Evolutionary conservation across 2,329 filamentous ascomycete species (phyloP).

Genomic region (Geosmithia morbida): DNA sequence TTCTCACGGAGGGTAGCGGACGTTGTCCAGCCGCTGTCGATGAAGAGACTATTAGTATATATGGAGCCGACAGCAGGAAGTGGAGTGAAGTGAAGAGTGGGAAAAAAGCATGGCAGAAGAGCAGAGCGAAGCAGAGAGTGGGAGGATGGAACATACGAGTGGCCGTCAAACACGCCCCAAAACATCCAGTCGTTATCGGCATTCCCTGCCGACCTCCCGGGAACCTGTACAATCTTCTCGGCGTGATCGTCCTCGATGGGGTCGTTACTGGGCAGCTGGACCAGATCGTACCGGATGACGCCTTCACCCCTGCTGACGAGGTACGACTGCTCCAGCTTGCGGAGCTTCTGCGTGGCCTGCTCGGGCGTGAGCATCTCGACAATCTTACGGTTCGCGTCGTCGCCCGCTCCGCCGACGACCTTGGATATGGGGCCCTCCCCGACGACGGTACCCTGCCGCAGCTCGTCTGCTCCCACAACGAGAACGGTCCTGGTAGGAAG

Average conservation of each 20-base stretch:
- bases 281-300: conserved; percentile 86
- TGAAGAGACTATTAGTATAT: not conserved
- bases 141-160: conserved; percentile 49
- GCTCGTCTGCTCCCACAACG: conserved; percentile 77
- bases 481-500: conserved; percentile 53
- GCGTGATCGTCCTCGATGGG: conserved; percentile 98
- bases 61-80: too few relatives aligned
- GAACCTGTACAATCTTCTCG: conserved; percentile 92
- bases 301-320: conserved; percentile 78
- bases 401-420: conserved; percentile 70
- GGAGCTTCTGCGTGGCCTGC: conserved; percentile 79
- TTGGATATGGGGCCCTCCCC: conserved; percentile 82
- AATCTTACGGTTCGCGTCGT: conserved; percentile 62
- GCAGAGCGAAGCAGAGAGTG: not conserved
- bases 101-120: not conserved
- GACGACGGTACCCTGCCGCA: conserved; percentile 76
- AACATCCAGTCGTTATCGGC: conserved; percentile 93
- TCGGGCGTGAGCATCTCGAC: conserved; percentile 95
- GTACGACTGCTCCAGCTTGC: conserved; percentile 84
- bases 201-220: conserved; percentile 33
- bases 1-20: conserved; percentile 90
- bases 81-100: too few relatives aligned
- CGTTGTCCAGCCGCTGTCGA: conserved; percentile 79
- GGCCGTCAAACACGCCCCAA: conserved; percentile 97
- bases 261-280: conserved; percentile 90